Evolutionary conservation across 177 flowering plant genomes (phyloP).

Genomic region (Vitis hybrid): DNA sequence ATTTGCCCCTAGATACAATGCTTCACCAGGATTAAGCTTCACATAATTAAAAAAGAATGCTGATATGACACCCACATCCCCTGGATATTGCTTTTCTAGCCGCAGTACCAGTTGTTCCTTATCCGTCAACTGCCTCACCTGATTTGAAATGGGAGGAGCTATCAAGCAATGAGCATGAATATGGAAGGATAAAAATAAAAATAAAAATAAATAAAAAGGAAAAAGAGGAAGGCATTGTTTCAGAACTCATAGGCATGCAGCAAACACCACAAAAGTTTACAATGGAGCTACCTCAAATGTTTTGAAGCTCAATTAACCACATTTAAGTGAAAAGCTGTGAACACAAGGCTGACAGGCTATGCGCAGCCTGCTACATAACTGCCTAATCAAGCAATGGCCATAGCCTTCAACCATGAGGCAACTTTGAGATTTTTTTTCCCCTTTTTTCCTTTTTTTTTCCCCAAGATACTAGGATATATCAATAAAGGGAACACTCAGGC

Average conservation of each 20-base stretch:
- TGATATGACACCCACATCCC: constrained; percentile 77
- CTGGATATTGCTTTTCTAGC: constrained; percentile 80
- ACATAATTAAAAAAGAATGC: constrained; percentile 81
- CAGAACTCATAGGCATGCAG: background rate
- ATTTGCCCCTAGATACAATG: constrained; percentile 79
- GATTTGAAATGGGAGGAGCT: background rate
- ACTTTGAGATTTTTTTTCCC: too few relatives aligned
- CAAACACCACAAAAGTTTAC: too few relatives aligned
- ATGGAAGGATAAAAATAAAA: background rate
- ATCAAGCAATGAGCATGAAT: too few relatives aligned
- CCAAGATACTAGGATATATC: too few relatives aligned
- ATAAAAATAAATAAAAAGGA: background rate
- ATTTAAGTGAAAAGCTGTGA: too few relatives aligned
- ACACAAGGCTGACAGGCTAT: too few relatives aligned
- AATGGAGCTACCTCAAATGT: background rate
- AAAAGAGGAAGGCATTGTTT: background rate
- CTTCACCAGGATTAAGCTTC: constrained; percentile 86
- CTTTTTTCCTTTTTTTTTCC: too few relatives aligned
- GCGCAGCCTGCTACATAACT: too few relatives aligned
- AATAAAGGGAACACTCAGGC: too few relatives aligned
- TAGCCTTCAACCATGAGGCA: too few relatives aligned
- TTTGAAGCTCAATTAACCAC: too few relatives aligned
- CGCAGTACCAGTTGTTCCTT: constrained; percentile 68
- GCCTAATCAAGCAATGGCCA: too few relatives aligned
- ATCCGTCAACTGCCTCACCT: constrained; percentile 67